These are phyloP conservation scores for Lolium perenne DNA, from an alignment of 176 grass and related monocot species.

Conservation along the genomic window DNA sequence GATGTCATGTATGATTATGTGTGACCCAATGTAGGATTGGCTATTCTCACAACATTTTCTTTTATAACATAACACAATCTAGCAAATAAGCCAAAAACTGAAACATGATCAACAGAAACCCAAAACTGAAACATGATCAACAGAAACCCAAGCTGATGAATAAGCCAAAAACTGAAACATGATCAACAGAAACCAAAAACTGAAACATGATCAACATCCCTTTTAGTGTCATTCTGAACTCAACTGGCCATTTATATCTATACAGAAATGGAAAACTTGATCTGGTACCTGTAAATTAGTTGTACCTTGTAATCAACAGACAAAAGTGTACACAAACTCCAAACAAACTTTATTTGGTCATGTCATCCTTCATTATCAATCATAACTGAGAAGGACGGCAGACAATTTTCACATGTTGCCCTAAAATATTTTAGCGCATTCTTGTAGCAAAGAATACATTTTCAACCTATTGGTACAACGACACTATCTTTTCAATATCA, in stretches of 20 bases:
- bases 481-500: conserved; percentile 22
- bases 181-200: too few relatives aligned
- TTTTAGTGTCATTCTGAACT: neutral
- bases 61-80: neutral
- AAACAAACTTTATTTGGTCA: neutral
- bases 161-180: too few relatives aligned
- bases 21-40: neutral
- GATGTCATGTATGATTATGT: too few relatives aligned
- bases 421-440: neutral
- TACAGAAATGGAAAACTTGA: neutral
- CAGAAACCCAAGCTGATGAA: too few relatives aligned
- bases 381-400: conserved; percentile 1
- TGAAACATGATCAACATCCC: neutral
- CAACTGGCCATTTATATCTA: conserved; percentile 8
- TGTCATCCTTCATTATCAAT: neutral
- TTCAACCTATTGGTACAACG: conserved; percentile 31
- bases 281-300: neutral
- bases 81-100: neutral
- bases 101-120: too few relatives aligned
- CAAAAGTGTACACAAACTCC: neutral
- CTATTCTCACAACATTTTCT: neutral
- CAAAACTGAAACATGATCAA: too few relatives aligned
- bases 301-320: neutral
- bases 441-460: conserved; percentile 11
- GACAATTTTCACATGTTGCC: neutral